Conservation (phyloP, 768 basidiomycete genomes). For the Trametes punicea region DNA sequence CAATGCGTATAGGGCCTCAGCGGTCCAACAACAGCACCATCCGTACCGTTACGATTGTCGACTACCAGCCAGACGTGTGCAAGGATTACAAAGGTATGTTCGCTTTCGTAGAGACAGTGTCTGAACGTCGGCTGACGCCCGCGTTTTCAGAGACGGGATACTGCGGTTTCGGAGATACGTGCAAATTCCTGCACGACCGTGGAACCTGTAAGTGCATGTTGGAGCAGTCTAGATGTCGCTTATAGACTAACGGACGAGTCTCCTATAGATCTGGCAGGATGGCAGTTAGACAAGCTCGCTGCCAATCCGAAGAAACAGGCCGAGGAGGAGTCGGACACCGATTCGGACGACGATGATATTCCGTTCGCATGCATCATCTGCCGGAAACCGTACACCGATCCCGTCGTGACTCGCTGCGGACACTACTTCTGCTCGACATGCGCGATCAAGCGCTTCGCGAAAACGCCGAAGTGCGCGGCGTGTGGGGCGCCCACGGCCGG, state of each 20-base stretch:
- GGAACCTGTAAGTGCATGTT: constrained; percentile 71
- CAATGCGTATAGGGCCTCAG: constrained; percentile 83
- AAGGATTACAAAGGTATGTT: constrained; percentile 97
- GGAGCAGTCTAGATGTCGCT: constrained; percentile 6
- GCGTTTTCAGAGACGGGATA: constrained; percentile 84
- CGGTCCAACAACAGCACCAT: constrained; percentile 72
- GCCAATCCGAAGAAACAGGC: constrained; percentile 65
- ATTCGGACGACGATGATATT: constrained; percentile 80
- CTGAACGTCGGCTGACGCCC: constrained; percentile 1
- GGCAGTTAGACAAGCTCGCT: constrained; percentile 95
- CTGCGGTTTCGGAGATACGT: constrained; percentile 98
- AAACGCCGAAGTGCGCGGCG: constrained; percentile 93
- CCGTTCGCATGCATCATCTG: constrained; percentile 99
- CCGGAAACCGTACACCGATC: constrained; percentile 90
- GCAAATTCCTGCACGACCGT: constrained; percentile 98
- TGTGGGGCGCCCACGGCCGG: constrained; percentile 92
- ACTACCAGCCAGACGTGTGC: constrained; percentile 99
- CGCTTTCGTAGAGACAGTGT: constrained; percentile 1
- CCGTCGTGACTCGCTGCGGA: constrained; percentile 92
- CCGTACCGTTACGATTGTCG: constrained; percentile 89
- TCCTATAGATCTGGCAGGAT: constrained; percentile 83
- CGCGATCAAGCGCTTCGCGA: constrained; percentile 91
- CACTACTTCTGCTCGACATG: constrained; percentile 96
- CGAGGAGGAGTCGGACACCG: constrained; percentile 61
- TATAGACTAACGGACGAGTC: constrained; percentile 20